Evolutionary conservation across 2,329 filamentous ascomycete genomes (phyloP), one percentile per base, ranked within the genome.

Genomic region (Blastomyces percursus): DNA sequence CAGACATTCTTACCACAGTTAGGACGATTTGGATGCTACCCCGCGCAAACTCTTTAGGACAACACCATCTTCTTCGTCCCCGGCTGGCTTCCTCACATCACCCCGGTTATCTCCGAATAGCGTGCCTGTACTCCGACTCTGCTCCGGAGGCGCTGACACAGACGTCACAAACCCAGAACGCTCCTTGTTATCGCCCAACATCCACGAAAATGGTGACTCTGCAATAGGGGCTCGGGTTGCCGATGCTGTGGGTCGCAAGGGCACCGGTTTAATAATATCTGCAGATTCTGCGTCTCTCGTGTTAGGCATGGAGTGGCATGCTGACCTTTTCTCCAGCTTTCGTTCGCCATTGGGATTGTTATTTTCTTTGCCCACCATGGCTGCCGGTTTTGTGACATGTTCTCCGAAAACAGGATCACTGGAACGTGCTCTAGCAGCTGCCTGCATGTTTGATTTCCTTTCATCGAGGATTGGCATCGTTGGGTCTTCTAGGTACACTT

Each of bases 181-280:
- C 60, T 74, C 74, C 51, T 75, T 72, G 62, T 73, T 72, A 55
- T 78, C 75, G 44, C 78, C 79, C 46, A 81, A 72, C 77, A 81
- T 80, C 76, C 79, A 81, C 14, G 79, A 79, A 62, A 80, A 80
- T 30, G 77, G 77, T 21, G 79, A 76, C 59, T 80, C 73, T 44
- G 75, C 73, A 58, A 81, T 66, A 46, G 78, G 76, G 58, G 77
- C 74, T 50, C 78, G 76, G 11, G 69, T 63, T 51, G 60, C 61
- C 55, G 70, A 66, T 54, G 59, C 61, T 54, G 59, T 60, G 51
- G 70, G 66, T 55, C 69, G 71, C 42, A 65, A 60, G 30, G 70
- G 65, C 61, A 67, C 69, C 46, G 68, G 64, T 30, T 68, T 69
- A 19, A 64, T 59, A 38, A 61, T 35, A 50, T 66, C 61, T 50